phyloP scores from a whole-genome alignment of 768 basidiomycete genomes.

The Coprinopsis marcescibilis region DNA sequence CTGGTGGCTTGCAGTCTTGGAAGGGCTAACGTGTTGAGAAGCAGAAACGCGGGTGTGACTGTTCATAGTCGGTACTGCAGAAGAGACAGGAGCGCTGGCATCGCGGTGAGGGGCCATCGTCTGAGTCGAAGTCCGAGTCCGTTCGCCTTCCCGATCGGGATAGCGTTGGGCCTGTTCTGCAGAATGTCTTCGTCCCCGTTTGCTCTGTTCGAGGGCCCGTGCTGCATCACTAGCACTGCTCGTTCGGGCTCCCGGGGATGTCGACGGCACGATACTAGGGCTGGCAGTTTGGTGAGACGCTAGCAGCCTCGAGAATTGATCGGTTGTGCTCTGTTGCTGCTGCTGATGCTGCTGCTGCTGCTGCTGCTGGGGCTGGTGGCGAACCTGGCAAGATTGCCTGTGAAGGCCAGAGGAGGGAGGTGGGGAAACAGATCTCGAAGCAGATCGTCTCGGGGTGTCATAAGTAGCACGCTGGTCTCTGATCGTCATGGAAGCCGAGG shows the following conservation, averaged over 20 bases:
- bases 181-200: slow-evolving; percentile 23
- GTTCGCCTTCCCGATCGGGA: too few relatives aligned
- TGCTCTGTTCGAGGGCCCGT: slow-evolving; percentile 41
- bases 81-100: background rate
- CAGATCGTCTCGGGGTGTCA: background rate
- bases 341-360: slow-evolving; percentile 4
- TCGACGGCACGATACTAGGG: background rate
- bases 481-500: slow-evolving; percentile 13
- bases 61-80: too few relatives aligned
- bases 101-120: slow-evolving; percentile 2
- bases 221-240: slow-evolving; percentile 46
- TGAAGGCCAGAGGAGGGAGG: background rate
- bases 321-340: background rate
- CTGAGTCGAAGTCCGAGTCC: too few relatives aligned
- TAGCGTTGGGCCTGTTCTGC: too few relatives aligned
- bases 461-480: slow-evolving; percentile 11
- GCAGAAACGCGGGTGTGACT: too few relatives aligned
- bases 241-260: slow-evolving; percentile 7
- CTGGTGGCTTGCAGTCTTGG: slow-evolving; percentile 6
- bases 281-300: slow-evolving; percentile 5
- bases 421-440: slow-evolving; percentile 10
- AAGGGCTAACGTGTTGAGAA: background rate
- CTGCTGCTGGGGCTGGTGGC: background rate
- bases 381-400: slow-evolving; percentile 5
- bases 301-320: slow-evolving; percentile 11